Percentiles rank a stretch among this genome's conserved stretches.
phyloP scores from a whole-genome alignment of 2,329 filamentous ascomycete genomes.

The Alternaria triticimaculans region DNA sequence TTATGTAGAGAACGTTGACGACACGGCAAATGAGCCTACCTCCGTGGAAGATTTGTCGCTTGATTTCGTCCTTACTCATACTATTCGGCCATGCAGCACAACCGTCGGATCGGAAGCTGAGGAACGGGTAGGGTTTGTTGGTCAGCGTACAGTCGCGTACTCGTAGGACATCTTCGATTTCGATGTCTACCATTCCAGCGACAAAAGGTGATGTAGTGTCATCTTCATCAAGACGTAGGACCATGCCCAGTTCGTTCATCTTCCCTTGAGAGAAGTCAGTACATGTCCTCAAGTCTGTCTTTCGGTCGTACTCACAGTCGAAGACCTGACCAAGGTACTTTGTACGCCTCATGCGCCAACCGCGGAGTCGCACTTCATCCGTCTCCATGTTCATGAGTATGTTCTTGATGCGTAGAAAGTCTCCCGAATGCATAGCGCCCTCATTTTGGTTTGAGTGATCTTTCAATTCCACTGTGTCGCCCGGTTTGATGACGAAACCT shows the following conservation, averaged over 20 bases:
- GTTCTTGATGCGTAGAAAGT: conserved; percentile 28
- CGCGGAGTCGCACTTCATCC: conserved; percentile 23
- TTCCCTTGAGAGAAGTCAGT: conserved; percentile 20
- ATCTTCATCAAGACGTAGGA: background rate
- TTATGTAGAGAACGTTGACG: background rate
- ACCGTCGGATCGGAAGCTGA: background rate
- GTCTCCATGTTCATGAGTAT: conserved; percentile 27
- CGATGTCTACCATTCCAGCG: conserved; percentile 1
- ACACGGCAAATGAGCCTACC: conserved; percentile 2
- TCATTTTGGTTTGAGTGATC: background rate
- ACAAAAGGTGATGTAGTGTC: background rate
- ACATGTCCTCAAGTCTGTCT: background rate
- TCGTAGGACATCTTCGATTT: background rate
- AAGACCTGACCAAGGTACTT: conserved; percentile 28
- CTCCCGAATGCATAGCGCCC: conserved; percentile 18
- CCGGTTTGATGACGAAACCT: conserved; percentile 3
- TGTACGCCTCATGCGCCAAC: conserved; percentile 23
- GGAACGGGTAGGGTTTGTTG: conserved; percentile 3
- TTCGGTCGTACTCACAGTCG: conserved; percentile 16
- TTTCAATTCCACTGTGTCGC: conserved; percentile 26
- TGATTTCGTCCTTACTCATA: background rate
- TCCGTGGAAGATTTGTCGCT: conserved; percentile 1
- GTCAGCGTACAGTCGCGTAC: background rate
- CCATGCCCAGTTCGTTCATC: conserved; percentile 14
- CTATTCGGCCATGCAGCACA: background rate